Evolutionary conservation across 1,284 basidiomycete species (phyloP).

Genomic region (Fomes fomentarius): DNA sequence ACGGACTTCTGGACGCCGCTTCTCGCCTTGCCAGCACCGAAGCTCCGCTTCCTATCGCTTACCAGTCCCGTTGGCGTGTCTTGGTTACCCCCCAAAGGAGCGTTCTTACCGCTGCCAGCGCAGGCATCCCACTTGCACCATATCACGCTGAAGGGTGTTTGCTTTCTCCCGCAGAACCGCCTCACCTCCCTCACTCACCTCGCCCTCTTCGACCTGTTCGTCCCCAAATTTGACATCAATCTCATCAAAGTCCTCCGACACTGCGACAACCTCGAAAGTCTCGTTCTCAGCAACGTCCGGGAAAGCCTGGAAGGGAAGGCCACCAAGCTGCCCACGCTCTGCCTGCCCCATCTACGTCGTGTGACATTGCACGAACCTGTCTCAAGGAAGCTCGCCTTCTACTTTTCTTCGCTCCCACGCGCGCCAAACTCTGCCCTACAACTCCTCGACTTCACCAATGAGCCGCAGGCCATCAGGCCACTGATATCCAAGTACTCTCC

Average conservation of each 20-base stretch:
- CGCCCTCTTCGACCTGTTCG: background rate
- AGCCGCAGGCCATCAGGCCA: background rate
- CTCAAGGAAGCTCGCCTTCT: background rate
- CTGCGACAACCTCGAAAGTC: constrained; percentile 2
- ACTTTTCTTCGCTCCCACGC: background rate
- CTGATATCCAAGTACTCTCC: background rate
- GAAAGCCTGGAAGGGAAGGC: background rate
- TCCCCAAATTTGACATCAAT: background rate
- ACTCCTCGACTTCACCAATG: background rate
- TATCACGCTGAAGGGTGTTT: background rate
- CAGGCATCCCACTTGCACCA: background rate
- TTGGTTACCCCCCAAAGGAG: background rate
- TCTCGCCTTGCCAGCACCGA: background rate
- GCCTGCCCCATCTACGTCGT: background rate
- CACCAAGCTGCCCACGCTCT: background rate
- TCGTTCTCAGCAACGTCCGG: background rate
- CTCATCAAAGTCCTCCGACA: background rate
- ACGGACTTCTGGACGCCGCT: constrained; percentile 3
- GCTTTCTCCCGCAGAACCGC: constrained; percentile 1
- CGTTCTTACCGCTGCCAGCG: background rate
- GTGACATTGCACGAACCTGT: background rate
- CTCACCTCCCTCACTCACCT: constrained; percentile 1
- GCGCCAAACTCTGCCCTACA: background rate
- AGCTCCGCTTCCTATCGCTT: background rate
- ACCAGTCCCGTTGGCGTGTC: background rate